Evolutionary conservation across 257 asterid genomes (phyloP).

Genomic region (Anisodus acutangulus): DNA sequence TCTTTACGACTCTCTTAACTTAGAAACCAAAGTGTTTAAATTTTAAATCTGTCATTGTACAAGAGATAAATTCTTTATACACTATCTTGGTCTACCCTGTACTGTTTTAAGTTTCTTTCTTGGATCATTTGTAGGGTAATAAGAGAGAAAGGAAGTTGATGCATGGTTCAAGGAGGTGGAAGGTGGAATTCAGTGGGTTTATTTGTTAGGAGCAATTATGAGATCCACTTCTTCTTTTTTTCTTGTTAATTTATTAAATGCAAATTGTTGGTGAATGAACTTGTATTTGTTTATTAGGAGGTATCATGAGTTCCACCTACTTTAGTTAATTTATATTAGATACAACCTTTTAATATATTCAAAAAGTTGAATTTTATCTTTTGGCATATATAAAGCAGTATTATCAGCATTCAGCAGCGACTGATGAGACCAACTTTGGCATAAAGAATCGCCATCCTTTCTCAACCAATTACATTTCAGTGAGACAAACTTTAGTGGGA

Average conservation of each 20-base stretch:
- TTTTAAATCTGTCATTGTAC: not conserved
- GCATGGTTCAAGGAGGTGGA: not conserved
- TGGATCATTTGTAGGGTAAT: not conserved
- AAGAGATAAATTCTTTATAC: not conserved
- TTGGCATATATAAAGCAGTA: not conserved
- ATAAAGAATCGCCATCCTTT: not conserved
- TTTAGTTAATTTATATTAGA: not conserved
- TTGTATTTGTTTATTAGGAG: slow-evolving; percentile 8
- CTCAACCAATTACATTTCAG: not conserved
- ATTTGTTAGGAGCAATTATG: slow-evolving; percentile 13
- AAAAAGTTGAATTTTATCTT: slow-evolving; percentile 5
- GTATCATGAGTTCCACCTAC: not conserved
- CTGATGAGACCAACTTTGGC: not conserved
- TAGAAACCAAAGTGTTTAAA: too few species aligned
- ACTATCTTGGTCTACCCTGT: not conserved
- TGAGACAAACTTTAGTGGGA: not conserved
- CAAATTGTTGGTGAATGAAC: slow-evolving; percentile 13
- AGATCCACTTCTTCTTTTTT: not conserved
- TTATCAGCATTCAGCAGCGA: not conserved
- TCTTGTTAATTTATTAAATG: not conserved
- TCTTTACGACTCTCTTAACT: too few species aligned
- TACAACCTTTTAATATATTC: not conserved
- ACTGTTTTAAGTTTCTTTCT: not conserved
- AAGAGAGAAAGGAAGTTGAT: not conserved
- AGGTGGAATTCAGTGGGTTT: not conserved